These are phyloP conservation scores for Cylindrotheca closterium DNA, from an alignment of 108 stramenopile species.

Conservation along the genomic window DNA sequence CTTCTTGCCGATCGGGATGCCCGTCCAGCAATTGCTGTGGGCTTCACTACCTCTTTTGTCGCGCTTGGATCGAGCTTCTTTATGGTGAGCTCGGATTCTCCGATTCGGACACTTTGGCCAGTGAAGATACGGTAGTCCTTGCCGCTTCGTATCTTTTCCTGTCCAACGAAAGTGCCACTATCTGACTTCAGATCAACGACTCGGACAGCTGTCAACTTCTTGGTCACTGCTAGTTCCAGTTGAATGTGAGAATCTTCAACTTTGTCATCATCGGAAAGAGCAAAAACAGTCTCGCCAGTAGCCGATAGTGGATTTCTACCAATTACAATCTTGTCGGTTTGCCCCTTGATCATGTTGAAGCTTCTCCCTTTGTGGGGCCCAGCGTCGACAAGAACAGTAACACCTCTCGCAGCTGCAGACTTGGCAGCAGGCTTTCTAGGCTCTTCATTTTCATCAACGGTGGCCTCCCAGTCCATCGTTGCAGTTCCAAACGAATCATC, in stretches of 20 bases:
- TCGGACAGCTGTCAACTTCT: slow-evolving; percentile 33
- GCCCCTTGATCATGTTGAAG: slow-evolving; percentile 21
- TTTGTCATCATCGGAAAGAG: background rate
- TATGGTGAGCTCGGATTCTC: slow-evolving; percentile 16
- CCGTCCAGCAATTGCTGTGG: background rate
- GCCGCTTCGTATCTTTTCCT: slow-evolving; percentile 22
- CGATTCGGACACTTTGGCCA: slow-evolving; percentile 47
- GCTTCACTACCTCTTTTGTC: background rate
- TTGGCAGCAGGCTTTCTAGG: slow-evolving; percentile 9
- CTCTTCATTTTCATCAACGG: slow-evolving; percentile 21
- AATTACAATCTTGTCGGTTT: slow-evolving; percentile 15
- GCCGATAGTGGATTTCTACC: slow-evolving; percentile 10
- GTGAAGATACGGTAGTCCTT: slow-evolving; percentile 43
- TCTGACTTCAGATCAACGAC: slow-evolving; percentile 54
- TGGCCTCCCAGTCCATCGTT: slow-evolving; percentile 41
- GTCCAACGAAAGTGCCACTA: slow-evolving; percentile 48
- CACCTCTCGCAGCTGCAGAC: background rate
- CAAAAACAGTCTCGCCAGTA: background rate
- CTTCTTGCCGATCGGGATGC: background rate
- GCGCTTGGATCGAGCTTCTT: slow-evolving; percentile 7
- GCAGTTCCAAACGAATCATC: slow-evolving; percentile 10
- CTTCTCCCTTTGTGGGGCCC: slow-evolving; percentile 15
- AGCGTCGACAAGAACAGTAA: slow-evolving; percentile 5
- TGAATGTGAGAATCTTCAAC: slow-evolving; percentile 20
- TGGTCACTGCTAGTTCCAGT: slow-evolving; percentile 13